Conservation (phyloP, 2,329 filamentous ascomycete species). For the Didymella lethalis region DNA sequence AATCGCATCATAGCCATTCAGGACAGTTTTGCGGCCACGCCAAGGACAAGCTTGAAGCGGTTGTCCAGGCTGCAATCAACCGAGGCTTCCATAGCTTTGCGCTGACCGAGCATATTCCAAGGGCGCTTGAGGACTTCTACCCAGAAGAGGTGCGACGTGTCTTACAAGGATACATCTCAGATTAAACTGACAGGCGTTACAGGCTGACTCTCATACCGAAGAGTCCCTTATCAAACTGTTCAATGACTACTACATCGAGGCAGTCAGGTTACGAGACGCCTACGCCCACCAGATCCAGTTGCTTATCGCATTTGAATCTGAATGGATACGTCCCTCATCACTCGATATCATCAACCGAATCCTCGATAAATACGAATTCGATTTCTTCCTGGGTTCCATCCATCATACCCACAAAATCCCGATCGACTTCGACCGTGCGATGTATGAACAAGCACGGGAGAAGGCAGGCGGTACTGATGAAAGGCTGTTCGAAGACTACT, state of each 20-base stretch:
- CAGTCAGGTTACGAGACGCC: constrained; percentile 71
- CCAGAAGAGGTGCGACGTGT: constrained; percentile 76
- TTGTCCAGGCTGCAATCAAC: constrained; percentile 79
- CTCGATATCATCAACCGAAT: constrained; percentile 66
- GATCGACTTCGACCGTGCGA: constrained; percentile 80
- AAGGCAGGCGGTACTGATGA: constrained; percentile 65
- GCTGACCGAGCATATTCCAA: constrained; percentile 94
- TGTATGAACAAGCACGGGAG: constrained; percentile 70
- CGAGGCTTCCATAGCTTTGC: constrained; percentile 84
- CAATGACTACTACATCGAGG: constrained; percentile 77
- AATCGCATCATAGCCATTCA: constrained; percentile 97
- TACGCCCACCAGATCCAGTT: constrained; percentile 78
- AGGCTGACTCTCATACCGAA: constrained; percentile 39
- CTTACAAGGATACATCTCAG: not conserved
- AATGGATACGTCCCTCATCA: constrained; percentile 81
- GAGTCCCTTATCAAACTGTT: constrained; percentile 60
- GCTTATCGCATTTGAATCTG: constrained; percentile 88
- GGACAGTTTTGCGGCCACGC: constrained; percentile 95
- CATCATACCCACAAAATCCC: constrained; percentile 88
- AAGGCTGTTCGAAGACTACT: constrained; percentile 80
- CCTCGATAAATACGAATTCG: constrained; percentile 69
- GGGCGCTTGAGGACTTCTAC: constrained; percentile 80
- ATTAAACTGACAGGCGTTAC: constrained; percentile 18
- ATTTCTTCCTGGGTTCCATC: constrained; percentile 92
- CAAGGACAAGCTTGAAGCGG: constrained; percentile 80